A percentile compares a stretch with the other conserved stretches of the same genome.
phyloP scores from a whole-genome alignment of 257 asterid genomes.

The Rauvolfia tetraphylla region DNA sequence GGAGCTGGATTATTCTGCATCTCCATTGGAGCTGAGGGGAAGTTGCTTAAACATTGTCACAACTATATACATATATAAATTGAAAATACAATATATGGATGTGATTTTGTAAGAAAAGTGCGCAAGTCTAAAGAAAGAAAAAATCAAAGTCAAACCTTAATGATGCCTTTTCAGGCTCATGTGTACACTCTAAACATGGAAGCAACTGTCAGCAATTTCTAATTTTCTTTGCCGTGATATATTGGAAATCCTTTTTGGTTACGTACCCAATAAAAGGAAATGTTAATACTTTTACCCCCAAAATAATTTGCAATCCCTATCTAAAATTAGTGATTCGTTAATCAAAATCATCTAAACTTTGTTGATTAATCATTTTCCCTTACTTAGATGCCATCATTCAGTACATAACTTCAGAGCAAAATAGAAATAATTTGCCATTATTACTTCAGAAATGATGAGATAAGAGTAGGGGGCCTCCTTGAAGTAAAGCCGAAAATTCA shows the following conservation, averaged over 20 bases:
- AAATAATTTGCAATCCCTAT: neutral
- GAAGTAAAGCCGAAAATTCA: neutral
- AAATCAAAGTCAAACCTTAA: constrained; percentile 49
- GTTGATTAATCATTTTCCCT: neutral
- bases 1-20: neutral
- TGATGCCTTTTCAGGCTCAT: constrained; percentile 27
- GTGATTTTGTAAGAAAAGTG: neutral
- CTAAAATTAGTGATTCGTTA: too few species aligned
- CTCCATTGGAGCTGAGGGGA: constrained; percentile 14
- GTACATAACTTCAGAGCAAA: neutral
- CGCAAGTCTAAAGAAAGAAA: constrained; percentile 41
- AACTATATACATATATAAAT: constrained; percentile 3
- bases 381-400: neutral
- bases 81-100: neutral
- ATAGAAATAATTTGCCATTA: neutral
- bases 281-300: neutral
- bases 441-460: neutral
- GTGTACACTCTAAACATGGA: constrained; percentile 35
- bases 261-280: neutral
- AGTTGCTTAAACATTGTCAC: constrained; percentile 9
- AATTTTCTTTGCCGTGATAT: neutral
- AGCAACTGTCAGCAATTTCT: constrained; percentile 15
- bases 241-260: neutral
- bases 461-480: neutral
- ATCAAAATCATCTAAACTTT: neutral